Percentiles rank a stretch among this genome's conserved stretches.
Conservation (phyloP, 2,329 filamentous ascomycete species). For the Colletotrichum nymphaeae region DNA sequence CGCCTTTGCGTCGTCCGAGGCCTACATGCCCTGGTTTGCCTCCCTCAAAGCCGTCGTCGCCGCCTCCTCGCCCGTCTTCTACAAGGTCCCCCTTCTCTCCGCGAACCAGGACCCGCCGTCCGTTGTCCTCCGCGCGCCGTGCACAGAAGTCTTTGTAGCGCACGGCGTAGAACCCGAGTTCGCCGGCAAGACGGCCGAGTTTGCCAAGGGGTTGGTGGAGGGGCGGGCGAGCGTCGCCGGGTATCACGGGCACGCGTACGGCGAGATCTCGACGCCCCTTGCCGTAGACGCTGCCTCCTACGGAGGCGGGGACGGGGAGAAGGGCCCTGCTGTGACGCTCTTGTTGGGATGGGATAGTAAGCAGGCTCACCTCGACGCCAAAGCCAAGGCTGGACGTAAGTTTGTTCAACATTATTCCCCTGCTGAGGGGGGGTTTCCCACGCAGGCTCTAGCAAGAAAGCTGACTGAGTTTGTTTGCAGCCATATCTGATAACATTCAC, state of each 20-base stretch:
- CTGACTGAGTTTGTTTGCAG: conserved; percentile 36
- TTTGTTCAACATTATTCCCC: not conserved
- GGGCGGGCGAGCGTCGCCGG: conserved; percentile 36
- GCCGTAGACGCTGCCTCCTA: conserved; percentile 34
- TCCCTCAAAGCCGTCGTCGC: conserved; percentile 46
- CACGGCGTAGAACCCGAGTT: conserved; percentile 47
- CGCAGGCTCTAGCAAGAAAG: not conserved
- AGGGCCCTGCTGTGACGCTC: conserved; percentile 45
- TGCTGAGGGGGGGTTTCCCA: not conserved
- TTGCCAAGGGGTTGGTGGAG: not conserved
- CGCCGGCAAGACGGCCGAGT: conserved; percentile 37
- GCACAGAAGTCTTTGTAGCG: conserved; percentile 52
- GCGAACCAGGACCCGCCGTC: no score
- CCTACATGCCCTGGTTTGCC: conserved; percentile 53
- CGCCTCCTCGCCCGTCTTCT: conserved; percentile 37
- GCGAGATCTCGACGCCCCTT: conserved; percentile 45
- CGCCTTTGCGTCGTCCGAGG: conserved; percentile 54
- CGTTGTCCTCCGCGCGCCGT: conserved; percentile 45
- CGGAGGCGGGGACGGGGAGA: conserved; percentile 38
- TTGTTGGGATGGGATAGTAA: conserved; percentile 54
- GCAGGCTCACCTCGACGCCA: conserved; percentile 47
- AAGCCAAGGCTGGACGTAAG: conserved; percentile 40
- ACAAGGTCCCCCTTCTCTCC: conserved; percentile 33
- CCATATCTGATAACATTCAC: conserved; percentile 49
- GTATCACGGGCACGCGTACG: conserved; percentile 46